Conservation (phyloP, 2,329 filamentous ascomycete genomes). For the Xylaria polymorpha region DNA sequence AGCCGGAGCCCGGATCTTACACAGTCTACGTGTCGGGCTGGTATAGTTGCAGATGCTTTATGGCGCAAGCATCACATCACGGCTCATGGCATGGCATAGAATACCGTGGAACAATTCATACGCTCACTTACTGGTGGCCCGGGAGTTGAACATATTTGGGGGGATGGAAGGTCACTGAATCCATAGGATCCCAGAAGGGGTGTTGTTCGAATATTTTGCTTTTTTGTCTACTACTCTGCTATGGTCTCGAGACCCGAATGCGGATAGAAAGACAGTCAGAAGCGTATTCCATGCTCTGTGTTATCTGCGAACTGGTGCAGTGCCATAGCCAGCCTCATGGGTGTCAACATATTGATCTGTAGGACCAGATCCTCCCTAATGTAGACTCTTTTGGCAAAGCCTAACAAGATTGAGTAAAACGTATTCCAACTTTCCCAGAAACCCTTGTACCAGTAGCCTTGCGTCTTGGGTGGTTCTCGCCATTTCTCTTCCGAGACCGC, state of each 20-base stretch:
- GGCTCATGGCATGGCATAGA: not conserved
- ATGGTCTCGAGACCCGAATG: slow-evolving; percentile 15
- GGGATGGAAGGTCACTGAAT: not conserved
- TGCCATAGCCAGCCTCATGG: slow-evolving; percentile 15
- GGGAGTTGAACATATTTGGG: not conserved
- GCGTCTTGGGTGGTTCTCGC: slow-evolving; percentile 22
- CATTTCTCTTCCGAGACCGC: slow-evolving; percentile 23
- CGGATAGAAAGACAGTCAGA: slow-evolving; percentile 27
- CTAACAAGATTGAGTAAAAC: slow-evolving; percentile 19
- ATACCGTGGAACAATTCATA: slow-evolving; percentile 15
- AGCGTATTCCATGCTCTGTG: slow-evolving; percentile 38
- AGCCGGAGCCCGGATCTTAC: slow-evolving; percentile 12
- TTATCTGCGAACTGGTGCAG: slow-evolving; percentile 17
- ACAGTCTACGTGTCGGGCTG: slow-evolving; percentile 30
- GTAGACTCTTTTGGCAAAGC: slow-evolving; percentile 18
- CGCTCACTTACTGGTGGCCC: not conserved
- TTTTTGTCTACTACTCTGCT: slow-evolving; percentile 30
- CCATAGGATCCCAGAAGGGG: slow-evolving; percentile 15
- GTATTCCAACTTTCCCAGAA: slow-evolving; percentile 26
- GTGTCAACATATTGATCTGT: slow-evolving; percentile 30
- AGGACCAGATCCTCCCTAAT: slow-evolving; percentile 23
- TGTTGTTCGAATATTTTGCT: slow-evolving; percentile 27
- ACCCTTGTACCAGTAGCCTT: slow-evolving; percentile 4
- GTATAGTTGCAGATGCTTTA: slow-evolving; percentile 8
- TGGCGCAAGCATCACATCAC: slow-evolving; percentile 10